Conservation (phyloP, 1,284 basidiomycete genomes). For the Golubevia sp. region DNA sequence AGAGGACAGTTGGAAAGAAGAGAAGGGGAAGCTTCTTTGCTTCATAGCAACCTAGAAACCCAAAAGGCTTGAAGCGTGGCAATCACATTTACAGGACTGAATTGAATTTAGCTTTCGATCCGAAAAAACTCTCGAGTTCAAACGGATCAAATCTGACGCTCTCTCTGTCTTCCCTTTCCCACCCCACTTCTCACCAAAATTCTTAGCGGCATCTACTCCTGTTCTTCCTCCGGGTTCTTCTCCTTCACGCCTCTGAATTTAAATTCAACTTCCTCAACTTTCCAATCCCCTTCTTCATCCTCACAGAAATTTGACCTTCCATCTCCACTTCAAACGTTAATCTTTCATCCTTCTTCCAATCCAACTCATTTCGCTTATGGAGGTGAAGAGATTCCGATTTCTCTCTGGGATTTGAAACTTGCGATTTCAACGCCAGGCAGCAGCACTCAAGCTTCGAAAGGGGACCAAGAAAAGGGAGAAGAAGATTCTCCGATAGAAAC, state of each 20-base stretch:
- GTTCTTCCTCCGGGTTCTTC: conserved; percentile 33
- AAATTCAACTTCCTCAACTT: conserved; percentile 14
- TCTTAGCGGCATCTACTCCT: conserved; percentile 25
- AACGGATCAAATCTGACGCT: too few relatives aligned
- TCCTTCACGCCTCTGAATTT: conserved; percentile 20
- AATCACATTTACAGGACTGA: too few relatives aligned
- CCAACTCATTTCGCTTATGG: conserved; percentile 41
- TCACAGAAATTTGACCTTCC: conserved; percentile 15
- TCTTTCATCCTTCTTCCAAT: conserved; percentile 27
- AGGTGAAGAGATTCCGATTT: conserved; percentile 42
- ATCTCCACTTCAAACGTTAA: conserved; percentile 29
- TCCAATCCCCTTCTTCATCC: too few relatives aligned
- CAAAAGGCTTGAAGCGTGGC: too few relatives aligned
- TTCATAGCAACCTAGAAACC: too few relatives aligned
- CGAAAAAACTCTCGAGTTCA: too few relatives aligned
- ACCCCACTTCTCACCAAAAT: neutral
- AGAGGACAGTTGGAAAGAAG: too few relatives aligned
- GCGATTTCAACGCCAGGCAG: conserved; percentile 8
- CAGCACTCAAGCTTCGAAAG: too few relatives aligned
- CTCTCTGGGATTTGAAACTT: conserved; percentile 31
- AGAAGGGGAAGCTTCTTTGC: too few relatives aligned
- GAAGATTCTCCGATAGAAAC: conserved; percentile 10
- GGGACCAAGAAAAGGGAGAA: neutral
- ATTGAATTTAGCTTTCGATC: too few relatives aligned
- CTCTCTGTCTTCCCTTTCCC: too few relatives aligned